phyloP scores from a whole-genome alignment of 1,139 yeast species.

The Hemisphaericaspora subhashii region DNA sequence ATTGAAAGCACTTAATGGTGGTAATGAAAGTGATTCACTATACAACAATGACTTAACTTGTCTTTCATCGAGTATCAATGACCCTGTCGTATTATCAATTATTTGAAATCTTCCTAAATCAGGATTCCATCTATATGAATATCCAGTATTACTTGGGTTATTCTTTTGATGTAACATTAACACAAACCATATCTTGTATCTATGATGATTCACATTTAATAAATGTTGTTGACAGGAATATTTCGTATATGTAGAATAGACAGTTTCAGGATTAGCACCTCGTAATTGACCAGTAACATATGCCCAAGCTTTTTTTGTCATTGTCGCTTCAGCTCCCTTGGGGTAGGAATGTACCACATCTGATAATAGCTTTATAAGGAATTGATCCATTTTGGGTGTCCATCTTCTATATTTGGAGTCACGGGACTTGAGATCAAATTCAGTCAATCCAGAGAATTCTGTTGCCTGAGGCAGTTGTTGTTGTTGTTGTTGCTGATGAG shows the following conservation, averaged over 20 bases:
- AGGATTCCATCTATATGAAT: constrained; percentile 41
- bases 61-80: constrained; percentile 31
- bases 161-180: constrained; percentile 24
- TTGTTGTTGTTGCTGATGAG: constrained; percentile 16
- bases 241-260: constrained; percentile 43
- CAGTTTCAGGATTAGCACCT: constrained; percentile 41
- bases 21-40: constrained; percentile 34
- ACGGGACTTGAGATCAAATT: constrained; percentile 35
- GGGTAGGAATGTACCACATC: constrained; percentile 41
- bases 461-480: constrained; percentile 10
- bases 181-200: constrained; percentile 39
- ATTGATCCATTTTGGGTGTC: constrained; percentile 45
- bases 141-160: constrained; percentile 24
- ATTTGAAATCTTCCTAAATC: constrained; percentile 38
- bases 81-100: constrained; percentile 25
- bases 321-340: constrained; percentile 31
- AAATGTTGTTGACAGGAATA: constrained; percentile 44
- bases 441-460: constrained; percentile 20
- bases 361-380: constrained; percentile 31
- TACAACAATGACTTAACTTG: constrained; percentile 35
- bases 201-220: constrained; percentile 36
- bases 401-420: constrained; percentile 43
- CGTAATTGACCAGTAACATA: constrained; percentile 40
- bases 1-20: constrained; percentile 30
- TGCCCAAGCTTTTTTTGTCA: constrained; percentile 42